Evolutionary conservation across 2,329 filamentous ascomycete species (phyloP).

Genomic region (Diaporthe batatas): DNA sequence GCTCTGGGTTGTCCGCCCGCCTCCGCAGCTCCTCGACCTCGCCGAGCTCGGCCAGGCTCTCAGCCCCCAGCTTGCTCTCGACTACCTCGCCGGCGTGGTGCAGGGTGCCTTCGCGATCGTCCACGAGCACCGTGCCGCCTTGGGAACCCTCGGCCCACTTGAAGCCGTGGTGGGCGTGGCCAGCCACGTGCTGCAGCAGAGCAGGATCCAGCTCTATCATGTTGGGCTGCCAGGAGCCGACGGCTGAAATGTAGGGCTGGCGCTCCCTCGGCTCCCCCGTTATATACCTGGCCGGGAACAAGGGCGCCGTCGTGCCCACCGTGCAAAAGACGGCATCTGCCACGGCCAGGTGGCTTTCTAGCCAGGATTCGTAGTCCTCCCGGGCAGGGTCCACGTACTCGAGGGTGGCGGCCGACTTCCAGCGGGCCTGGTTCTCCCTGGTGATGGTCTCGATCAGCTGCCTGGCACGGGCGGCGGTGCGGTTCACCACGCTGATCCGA

Average conservation of each 20-base stretch:
- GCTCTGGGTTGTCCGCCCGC: constrained; percentile 53
- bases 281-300: constrained; percentile 70
- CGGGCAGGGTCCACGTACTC: constrained; percentile 47
- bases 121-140: constrained; percentile 59
- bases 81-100: constrained; percentile 77
- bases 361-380: neutral
- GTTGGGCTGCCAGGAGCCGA: constrained; percentile 68
- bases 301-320: constrained; percentile 67
- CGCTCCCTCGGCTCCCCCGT: constrained; percentile 54
- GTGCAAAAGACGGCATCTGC: constrained; percentile 75
- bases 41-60: constrained; percentile 69
- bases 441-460: constrained; percentile 50
- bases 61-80: constrained; percentile 68
- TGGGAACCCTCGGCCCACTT: neutral
- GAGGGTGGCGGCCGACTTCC: neutral
- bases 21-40: constrained; percentile 73
- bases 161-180: neutral
- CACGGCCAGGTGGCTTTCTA: constrained; percentile 62
- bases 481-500: constrained; percentile 52
- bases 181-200: constrained; percentile 57
- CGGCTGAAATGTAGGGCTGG: constrained; percentile 61
- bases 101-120: constrained; percentile 71
- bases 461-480: constrained; percentile 47
- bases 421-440: neutral
- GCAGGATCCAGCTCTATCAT: constrained; percentile 78